Evolutionary conservation across 1,284 basidiomycete genomes (phyloP).

Genomic region (Leccinum brunneo-olivaceum): DNA sequence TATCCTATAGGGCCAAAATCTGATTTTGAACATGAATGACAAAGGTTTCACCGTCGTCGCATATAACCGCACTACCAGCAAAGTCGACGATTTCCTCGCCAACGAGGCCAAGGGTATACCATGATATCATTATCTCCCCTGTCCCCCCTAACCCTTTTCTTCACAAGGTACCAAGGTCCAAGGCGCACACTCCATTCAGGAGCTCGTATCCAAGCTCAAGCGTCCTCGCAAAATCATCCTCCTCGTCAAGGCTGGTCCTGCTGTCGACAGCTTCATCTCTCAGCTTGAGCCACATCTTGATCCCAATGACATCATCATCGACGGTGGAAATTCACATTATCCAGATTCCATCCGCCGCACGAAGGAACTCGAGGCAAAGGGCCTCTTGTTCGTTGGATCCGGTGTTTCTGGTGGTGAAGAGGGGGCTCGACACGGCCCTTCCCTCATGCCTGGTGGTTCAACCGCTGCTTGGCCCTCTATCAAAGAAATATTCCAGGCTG

Average conservation of each 20-base stretch:
- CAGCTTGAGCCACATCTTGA: slow-evolving; percentile 70
- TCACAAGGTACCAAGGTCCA: slow-evolving; percentile 83
- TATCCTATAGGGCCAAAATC: slow-evolving; percentile 76
- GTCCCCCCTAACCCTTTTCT: slow-evolving; percentile 12
- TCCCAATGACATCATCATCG: slow-evolving; percentile 90
- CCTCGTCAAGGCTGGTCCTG: slow-evolving; percentile 85
- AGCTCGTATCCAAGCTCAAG: slow-evolving; percentile 80
- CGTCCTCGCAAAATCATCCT: slow-evolving; percentile 88
- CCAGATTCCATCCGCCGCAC: slow-evolving; percentile 96
- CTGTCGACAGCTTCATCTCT: slow-evolving; percentile 73
- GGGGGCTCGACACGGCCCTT: slow-evolving; percentile 95
- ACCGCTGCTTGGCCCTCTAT: slow-evolving; percentile 92
- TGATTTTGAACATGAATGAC: slow-evolving; percentile 98
- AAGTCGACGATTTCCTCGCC: slow-evolving; percentile 92
- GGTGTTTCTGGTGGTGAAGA: slow-evolving; percentile 99
- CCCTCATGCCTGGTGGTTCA: slow-evolving; percentile 98
- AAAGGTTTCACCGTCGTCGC: slow-evolving; percentile 97
- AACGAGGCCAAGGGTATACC: slow-evolving; percentile 93
- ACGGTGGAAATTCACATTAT: slow-evolving; percentile 99
- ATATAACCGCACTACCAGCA: slow-evolving; percentile 95
- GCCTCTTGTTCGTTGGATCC: slow-evolving; percentile 94
- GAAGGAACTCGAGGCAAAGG: slow-evolving; percentile 90
- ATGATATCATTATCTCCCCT: slow-evolving; percentile 17
- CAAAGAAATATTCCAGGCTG: slow-evolving; percentile 99
- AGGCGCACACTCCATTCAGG: slow-evolving; percentile 91